Percentiles rank a stretch among this genome's conserved stretches.
Conservation (phyloP, 768 basidiomycete genomes). For the Termitomyces titanicus region DNA sequence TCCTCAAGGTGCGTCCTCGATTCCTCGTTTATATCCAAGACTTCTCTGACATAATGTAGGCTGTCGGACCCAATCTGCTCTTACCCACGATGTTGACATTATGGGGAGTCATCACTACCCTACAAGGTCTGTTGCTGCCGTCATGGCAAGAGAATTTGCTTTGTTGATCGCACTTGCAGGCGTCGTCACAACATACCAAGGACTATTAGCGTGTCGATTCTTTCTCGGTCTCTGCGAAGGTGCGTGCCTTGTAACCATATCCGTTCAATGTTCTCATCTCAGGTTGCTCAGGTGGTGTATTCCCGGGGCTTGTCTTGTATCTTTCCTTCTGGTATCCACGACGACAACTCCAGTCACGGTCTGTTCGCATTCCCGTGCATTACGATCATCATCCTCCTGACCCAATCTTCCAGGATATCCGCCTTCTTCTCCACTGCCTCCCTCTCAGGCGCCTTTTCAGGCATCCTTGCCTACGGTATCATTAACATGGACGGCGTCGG, state of each 20-base stretch:
- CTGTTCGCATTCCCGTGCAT: neutral
- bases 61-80: neutral
- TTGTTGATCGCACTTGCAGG: constrained; percentile 24
- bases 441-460: constrained; percentile 64
- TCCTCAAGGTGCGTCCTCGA: neutral
- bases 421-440: constrained; percentile 51
- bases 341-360: constrained; percentile 44
- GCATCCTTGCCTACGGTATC: constrained; percentile 65
- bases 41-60: neutral
- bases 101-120: constrained; percentile 66
- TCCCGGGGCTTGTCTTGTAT: constrained; percentile 55
- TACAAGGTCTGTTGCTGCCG: constrained; percentile 44
- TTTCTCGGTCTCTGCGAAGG: constrained; percentile 51
- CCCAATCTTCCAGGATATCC: constrained; percentile 37
- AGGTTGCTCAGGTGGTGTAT: constrained; percentile 43
- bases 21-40: neutral
- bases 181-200: constrained; percentile 40
- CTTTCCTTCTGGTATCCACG: constrained; percentile 56
- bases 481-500: constrained; percentile 57
- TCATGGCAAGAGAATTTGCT: neutral
- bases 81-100: constrained; percentile 53
- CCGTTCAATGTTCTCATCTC: neutral
- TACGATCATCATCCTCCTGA: constrained; percentile 24
- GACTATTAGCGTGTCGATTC: constrained; percentile 45
- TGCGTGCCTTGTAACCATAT: constrained; percentile 12